Conservation (phyloP, 2,329 filamentous ascomycete species). For the Penicillium crustosum region DNA sequence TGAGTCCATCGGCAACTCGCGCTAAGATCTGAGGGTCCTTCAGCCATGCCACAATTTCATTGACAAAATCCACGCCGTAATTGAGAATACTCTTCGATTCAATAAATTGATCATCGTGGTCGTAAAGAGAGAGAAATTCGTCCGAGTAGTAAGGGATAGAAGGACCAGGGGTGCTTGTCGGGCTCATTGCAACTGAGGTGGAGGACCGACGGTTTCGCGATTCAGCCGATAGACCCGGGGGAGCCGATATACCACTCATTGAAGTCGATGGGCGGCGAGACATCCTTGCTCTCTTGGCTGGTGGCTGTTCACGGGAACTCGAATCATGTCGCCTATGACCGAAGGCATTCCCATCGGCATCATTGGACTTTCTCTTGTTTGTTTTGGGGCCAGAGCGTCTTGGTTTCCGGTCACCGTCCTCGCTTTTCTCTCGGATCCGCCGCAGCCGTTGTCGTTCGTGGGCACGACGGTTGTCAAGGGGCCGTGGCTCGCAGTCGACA, state of each 20-base stretch:
- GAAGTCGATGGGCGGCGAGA: constrained; percentile 78
- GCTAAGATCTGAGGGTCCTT: constrained; percentile 69
- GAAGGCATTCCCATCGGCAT: constrained; percentile 55
- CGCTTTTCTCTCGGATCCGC: constrained; percentile 59
- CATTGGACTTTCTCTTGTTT: constrained; percentile 85
- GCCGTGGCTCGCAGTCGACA: constrained; percentile 79
- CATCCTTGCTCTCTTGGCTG: constrained; percentile 77
- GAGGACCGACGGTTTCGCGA: constrained; percentile 59
- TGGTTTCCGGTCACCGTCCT: constrained; percentile 66
- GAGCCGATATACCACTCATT: constrained; percentile 65
- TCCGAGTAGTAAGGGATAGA: constrained; percentile 69
- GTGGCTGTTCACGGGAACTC: constrained; percentile 51
- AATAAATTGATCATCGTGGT: constrained; percentile 58
- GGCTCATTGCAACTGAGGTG: constrained; percentile 67
- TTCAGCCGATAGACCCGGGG: constrained; percentile 64
- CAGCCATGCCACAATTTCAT: constrained; percentile 75
- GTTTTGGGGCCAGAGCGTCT: constrained; percentile 75
- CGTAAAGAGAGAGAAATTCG: constrained; percentile 74
- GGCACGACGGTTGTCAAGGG: constrained; percentile 71
- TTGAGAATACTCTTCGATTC: constrained; percentile 72
- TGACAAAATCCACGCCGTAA: constrained; percentile 71
- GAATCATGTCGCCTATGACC: constrained; percentile 58
- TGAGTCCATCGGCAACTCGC: constrained; percentile 63
- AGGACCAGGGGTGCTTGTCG: constrained; percentile 64
- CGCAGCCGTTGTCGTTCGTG: constrained; percentile 69